These are phyloP conservation scores for Psilocybe cyanescens DNA, from an alignment of 768 basidiomycete genomes.

Conservation along the genomic window DNA sequence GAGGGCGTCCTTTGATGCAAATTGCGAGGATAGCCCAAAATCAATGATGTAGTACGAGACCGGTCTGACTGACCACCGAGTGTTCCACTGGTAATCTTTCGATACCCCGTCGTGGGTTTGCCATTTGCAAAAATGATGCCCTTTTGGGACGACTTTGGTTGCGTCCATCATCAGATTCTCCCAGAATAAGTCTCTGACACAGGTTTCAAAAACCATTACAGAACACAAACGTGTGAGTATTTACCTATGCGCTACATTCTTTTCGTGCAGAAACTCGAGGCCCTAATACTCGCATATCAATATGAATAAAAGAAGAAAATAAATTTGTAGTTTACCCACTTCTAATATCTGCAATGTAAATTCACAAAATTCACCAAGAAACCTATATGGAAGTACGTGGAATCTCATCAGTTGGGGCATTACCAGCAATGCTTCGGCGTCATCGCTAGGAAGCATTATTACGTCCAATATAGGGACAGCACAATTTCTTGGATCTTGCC, in stretches of 20 bases:
- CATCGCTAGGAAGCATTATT: conserved; percentile 22
- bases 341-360: conserved; percentile 22
- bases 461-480: conserved; percentile 27
- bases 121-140: no score
- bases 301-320: neutral
- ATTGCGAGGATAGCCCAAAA: conserved; percentile 13
- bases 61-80: no score
- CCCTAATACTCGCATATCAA: neutral
- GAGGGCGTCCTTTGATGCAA: neutral
- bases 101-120: no score
- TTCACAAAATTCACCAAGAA: conserved; percentile 27
- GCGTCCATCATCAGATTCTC: no score
- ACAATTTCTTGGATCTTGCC: conserved; percentile 22
- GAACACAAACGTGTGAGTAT: neutral
- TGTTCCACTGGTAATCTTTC: no score
- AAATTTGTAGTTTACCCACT: conserved; percentile 5
- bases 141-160: no score
- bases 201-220: conserved; percentile 2
- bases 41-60: no score
- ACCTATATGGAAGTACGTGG: conserved; percentile 23
- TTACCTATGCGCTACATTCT: conserved; percentile 11
- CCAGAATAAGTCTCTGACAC: no score
- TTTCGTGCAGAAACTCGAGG: conserved; percentile 16
- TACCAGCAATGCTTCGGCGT: conserved; percentile 20
- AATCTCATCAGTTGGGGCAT: conserved; percentile 24